These are phyloP conservation scores for Fusarium coicis DNA, from an alignment of 2,329 filamentous ascomycete species.

Conservation along the genomic window DNA sequence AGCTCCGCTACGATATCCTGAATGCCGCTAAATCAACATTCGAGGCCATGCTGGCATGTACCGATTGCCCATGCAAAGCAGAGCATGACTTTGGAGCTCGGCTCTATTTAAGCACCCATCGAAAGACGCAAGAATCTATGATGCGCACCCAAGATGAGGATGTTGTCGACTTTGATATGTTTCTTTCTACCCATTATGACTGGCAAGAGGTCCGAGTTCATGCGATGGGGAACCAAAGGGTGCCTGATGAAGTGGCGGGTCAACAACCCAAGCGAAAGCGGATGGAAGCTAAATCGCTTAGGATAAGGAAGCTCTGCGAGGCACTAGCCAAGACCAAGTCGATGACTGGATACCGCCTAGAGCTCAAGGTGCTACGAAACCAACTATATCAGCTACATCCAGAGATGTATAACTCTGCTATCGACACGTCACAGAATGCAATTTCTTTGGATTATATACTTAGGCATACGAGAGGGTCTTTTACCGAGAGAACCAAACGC, in stretches of 20 bases:
- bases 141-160: accelerated
- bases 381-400: accelerated
- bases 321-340: accelerated
- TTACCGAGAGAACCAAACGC: background rate
- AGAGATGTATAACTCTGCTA: accelerated
- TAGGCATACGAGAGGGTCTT: accelerated
- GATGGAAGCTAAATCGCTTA: accelerated
- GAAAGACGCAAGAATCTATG: background rate
- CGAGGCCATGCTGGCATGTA: background rate
- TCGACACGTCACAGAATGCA: background rate
- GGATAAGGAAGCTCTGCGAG: accelerated
- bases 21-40: accelerated
- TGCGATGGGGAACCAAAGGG: too few species aligned
- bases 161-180: background rate
- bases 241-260: accelerated
- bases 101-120: accelerated
- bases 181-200: background rate
- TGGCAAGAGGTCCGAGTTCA: background rate
- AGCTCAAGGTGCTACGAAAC: background rate
- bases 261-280: too few species aligned
- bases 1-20: accelerated
- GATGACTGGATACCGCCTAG: accelerated
- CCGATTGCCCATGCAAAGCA: background rate
- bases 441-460: accelerated
- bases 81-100: background rate